These are phyloP conservation scores for Penicillium herquei DNA, from an alignment of 495 filamentous ascomycete species.

Conservation along the genomic window DNA sequence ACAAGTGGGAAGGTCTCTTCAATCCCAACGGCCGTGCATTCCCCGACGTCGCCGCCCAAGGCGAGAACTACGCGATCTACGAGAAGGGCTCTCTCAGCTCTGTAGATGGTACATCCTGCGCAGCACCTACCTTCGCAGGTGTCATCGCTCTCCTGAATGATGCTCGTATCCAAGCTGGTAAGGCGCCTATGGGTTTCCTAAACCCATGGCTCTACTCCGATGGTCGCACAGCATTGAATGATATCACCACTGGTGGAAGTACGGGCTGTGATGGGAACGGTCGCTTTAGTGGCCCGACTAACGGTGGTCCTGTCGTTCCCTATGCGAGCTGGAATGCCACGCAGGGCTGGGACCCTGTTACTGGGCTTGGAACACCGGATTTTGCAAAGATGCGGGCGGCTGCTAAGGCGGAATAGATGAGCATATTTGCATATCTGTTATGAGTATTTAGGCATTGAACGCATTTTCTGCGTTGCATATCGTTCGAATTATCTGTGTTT, in stretches of 20 bases:
- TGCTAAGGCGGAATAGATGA: slow-evolving; percentile 14
- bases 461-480: too few relatives aligned
- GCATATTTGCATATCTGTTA: background rate
- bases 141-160: slow-evolving; percentile 68
- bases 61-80: slow-evolving; percentile 50
- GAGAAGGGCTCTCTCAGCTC: slow-evolving; percentile 49
- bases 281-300: slow-evolving; percentile 37
- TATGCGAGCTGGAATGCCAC: slow-evolving; percentile 52
- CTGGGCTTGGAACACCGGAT: slow-evolving; percentile 57
- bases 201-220: slow-evolving; percentile 71
- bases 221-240: slow-evolving; percentile 55
- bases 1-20: slow-evolving; percentile 49
- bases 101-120: slow-evolving; percentile 65
- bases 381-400: slow-evolving; percentile 39
- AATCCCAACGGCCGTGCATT: slow-evolving; percentile 66
- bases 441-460: too few relatives aligned
- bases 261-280: slow-evolving; percentile 56
- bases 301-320: slow-evolving; percentile 38
- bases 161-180: slow-evolving; percentile 53
- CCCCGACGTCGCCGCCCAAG: slow-evolving; percentile 71
- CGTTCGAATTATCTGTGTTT: too few relatives aligned
- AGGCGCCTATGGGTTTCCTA: slow-evolving; percentile 64
- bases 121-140: slow-evolving; percentile 60
- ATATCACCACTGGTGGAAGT: slow-evolving; percentile 59
- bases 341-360: slow-evolving; percentile 61